Conservation (phyloP, 768 basidiomycete genomes). For the Polyporus arcularius region DNA sequence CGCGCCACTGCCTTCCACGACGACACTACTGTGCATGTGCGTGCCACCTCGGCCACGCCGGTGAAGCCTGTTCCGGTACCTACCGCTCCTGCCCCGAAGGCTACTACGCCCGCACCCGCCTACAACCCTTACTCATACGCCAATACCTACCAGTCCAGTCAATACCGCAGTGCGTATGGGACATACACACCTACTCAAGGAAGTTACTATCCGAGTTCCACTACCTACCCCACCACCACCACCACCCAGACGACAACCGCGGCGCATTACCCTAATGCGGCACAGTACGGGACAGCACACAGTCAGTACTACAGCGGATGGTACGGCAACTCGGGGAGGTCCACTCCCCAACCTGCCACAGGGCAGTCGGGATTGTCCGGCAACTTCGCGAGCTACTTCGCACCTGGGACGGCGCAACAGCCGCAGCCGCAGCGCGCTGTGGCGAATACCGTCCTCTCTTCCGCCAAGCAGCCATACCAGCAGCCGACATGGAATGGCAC, state of each 20-base stretch:
- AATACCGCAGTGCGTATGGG: constrained; percentile 39
- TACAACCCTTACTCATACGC: constrained; percentile 29
- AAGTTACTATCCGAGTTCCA: constrained; percentile 30
- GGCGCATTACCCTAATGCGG: constrained; percentile 38
- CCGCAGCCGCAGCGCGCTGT: constrained; percentile 47
- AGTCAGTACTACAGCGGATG: constrained; percentile 46
- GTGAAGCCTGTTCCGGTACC: not conserved
- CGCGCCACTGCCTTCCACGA: constrained; percentile 67
- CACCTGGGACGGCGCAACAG: constrained; percentile 8
- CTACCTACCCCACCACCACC: constrained; percentile 26
- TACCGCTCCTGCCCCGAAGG: constrained; percentile 12
- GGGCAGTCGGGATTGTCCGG: constrained; percentile 27
- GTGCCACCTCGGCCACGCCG: constrained; percentile 30
- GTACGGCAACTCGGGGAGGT: constrained; percentile 46
- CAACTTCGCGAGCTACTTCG: constrained; percentile 46
- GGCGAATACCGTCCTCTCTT: constrained; percentile 52
- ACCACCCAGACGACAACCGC: constrained; percentile 28
- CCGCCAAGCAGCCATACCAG: constrained; percentile 25
- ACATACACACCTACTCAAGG: constrained; percentile 41
- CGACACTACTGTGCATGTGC: constrained; percentile 72
- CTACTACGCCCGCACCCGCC: constrained; percentile 30
- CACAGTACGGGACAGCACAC: constrained; percentile 37
- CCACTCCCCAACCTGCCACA: constrained; percentile 45
- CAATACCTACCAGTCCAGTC: constrained; percentile 27
- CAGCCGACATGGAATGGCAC: constrained; percentile 20